phyloP scores from a whole-genome alignment of 2,329 filamentous ascomycete species.

The Nemania sp. region DNA sequence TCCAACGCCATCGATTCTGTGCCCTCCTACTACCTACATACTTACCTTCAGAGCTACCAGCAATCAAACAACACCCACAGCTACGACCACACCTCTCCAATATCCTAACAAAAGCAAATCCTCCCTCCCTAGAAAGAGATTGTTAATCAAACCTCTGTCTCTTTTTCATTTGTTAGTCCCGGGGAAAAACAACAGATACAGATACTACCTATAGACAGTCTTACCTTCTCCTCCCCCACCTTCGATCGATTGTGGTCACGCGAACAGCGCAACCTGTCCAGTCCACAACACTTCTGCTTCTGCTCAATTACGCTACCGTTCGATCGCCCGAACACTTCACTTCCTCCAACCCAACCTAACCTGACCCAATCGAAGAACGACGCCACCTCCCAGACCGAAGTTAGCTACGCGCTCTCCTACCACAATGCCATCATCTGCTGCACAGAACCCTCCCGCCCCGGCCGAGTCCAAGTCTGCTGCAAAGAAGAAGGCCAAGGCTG shows the following conservation, averaged over 20 bases:
- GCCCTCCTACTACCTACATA: not conserved
- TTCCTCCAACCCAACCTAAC: not conserved
- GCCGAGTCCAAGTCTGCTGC: slow-evolving; percentile 74
- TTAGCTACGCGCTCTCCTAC: slow-evolving; percentile 26
- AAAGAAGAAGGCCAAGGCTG: slow-evolving; percentile 74
- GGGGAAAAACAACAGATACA: not conserved
- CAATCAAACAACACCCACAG: slow-evolving; percentile 11
- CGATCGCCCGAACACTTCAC: not conserved
- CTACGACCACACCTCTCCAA: slow-evolving; percentile 6
- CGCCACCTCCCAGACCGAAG: slow-evolving; percentile 25
- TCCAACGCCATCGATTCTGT: not conserved
- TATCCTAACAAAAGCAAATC: slow-evolving; percentile 27
- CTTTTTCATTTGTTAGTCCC: not conserved
- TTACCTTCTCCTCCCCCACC: slow-evolving; percentile 22
- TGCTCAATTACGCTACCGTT: slow-evolving; percentile 3
- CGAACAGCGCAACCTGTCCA: slow-evolving; percentile 26
- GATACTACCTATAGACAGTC: slow-evolving; percentile 5
- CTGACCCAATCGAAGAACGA: not conserved
- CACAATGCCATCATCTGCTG: slow-evolving; percentile 72
- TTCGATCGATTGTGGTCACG: slow-evolving; percentile 34
- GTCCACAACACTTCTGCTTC: slow-evolving; percentile 15
- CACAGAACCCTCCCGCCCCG: slow-evolving; percentile 72
- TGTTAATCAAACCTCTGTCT: not conserved
- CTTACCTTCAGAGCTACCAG: no score
- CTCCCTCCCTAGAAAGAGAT: slow-evolving; percentile 18